phyloP scores from a whole-genome alignment of 768 basidiomycete genomes.

The Russula sp. region DNA sequence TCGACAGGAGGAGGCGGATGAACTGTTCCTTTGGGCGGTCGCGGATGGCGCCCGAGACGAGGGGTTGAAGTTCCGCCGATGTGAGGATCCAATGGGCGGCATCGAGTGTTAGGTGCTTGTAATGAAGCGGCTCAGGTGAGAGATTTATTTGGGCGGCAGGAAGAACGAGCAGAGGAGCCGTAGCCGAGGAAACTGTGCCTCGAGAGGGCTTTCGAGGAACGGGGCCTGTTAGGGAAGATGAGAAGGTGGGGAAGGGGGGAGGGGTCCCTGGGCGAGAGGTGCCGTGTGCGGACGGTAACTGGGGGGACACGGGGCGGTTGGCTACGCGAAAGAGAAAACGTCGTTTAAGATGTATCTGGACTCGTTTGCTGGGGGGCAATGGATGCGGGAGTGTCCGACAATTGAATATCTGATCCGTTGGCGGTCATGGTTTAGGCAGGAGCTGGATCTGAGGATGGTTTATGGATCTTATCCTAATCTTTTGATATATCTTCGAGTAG shows the following conservation, averaged over 20 bases:
- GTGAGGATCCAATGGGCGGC: conserved; percentile 25
- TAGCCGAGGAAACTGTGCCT: neutral
- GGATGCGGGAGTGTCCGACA: neutral
- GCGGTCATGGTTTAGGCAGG: neutral
- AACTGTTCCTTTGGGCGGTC: conserved; percentile 23
- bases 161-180: neutral
- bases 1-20: conserved; percentile 22
- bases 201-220: conserved; percentile 12
- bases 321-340: neutral
- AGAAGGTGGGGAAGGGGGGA: neutral
- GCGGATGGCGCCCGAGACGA: conserved; percentile 24
- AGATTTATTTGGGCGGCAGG: conserved; percentile 10
- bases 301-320: neutral
- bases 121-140: conserved; percentile 19
- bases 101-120: conserved; percentile 22
- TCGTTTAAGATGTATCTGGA: neutral
- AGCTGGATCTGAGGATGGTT: neutral
- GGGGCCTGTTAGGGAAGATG: neutral
- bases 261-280: conserved; percentile 14
- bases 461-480: neutral
- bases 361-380: neutral
- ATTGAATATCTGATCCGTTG: neutral
- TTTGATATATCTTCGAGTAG: neutral
- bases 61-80: conserved; percentile 22
- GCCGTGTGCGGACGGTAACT: neutral